Evolutionary conservation across 2,329 filamentous ascomycete genomes (phyloP).

Genomic region (Fusarium secorum): DNA sequence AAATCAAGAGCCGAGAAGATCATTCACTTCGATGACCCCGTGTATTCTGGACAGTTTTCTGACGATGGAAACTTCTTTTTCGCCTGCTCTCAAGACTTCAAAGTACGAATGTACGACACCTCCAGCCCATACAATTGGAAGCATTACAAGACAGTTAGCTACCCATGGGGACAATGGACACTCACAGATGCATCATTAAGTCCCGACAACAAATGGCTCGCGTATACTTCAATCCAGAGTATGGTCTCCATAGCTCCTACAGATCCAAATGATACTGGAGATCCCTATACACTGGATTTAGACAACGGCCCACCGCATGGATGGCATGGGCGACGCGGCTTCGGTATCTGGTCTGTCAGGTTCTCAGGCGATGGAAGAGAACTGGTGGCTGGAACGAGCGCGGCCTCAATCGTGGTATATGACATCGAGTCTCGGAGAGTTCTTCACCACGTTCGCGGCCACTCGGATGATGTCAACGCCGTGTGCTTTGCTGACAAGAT

Average conservation of each 20-base stretch:
- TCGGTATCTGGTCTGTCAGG: constrained; percentile 85
- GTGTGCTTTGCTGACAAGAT: constrained; percentile 92
- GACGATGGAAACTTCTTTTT: constrained; percentile 99
- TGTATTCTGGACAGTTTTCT: constrained; percentile 96
- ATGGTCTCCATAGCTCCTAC: constrained; percentile 87
- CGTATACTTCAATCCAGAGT: constrained; percentile 88
- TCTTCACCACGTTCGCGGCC: constrained; percentile 78
- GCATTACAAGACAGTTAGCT: constrained; percentile 89
- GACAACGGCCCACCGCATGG: constrained; percentile 44
- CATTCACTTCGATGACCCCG: constrained; percentile 83
- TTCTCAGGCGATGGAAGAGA: constrained; percentile 93
- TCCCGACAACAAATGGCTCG: constrained; percentile 89
- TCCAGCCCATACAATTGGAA: constrained; percentile 95
- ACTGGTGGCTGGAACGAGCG: constrained; percentile 86
- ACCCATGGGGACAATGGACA: constrained; percentile 92
- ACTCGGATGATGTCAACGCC: constrained; percentile 91
- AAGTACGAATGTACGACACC: constrained; percentile 96
- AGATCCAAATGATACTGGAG: constrained; percentile 80
- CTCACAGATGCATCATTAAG: constrained; percentile 92
- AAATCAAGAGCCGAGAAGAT: constrained; percentile 81
- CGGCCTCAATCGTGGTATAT: constrained; percentile 83
- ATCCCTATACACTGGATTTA: constrained; percentile 82
- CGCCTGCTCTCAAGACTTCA: constrained; percentile 89
- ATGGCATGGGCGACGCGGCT: constrained; percentile 46
- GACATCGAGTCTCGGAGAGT: constrained; percentile 84